Evolutionary conservation across 1,284 basidiomycete genomes (phyloP).

Genomic region (Ustilago trichophora): DNA sequence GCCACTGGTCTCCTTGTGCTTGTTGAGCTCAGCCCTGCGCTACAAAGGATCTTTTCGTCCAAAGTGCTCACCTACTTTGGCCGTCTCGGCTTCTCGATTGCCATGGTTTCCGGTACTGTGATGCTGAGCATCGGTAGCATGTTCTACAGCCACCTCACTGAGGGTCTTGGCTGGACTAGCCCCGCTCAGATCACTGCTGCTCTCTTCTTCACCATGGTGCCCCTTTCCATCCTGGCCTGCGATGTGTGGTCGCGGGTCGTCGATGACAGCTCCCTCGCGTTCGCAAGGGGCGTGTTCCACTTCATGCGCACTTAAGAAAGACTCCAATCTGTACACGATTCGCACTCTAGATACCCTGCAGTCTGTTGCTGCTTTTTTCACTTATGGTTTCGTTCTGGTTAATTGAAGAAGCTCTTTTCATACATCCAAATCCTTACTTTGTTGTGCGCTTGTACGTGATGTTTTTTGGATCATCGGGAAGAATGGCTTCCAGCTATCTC

Average conservation of each 20-base stretch:
- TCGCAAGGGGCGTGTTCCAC: slow-evolving; percentile 46
- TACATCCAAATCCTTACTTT: too few relatives aligned
- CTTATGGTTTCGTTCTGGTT: not conserved
- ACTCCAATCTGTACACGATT: slow-evolving; percentile 2
- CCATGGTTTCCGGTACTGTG: slow-evolving; percentile 47
- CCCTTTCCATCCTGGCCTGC: slow-evolving; percentile 42
- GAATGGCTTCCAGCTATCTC: too few relatives aligned
- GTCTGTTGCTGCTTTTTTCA: too few relatives aligned
- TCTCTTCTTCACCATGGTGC: slow-evolving; percentile 49
- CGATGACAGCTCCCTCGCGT: slow-evolving; percentile 35
- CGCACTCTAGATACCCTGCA: slow-evolving; percentile 9
- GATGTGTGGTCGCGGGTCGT: slow-evolving; percentile 46
- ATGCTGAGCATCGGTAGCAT: slow-evolving; percentile 53
- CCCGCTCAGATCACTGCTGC: slow-evolving; percentile 37
- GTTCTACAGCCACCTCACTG: slow-evolving; percentile 36
- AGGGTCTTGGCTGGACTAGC: slow-evolving; percentile 27
- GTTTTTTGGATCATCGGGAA: too few relatives aligned
- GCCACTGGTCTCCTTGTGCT: slow-evolving; percentile 46
- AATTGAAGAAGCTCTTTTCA: too few relatives aligned
- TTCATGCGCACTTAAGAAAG: slow-evolving; percentile 29
- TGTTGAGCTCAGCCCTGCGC: slow-evolving; percentile 41
- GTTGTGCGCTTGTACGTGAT: too few relatives aligned
- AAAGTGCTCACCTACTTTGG: slow-evolving; percentile 41
- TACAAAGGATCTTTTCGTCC: slow-evolving; percentile 37
- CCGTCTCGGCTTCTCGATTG: slow-evolving; percentile 49